These are phyloP conservation scores for Nitzschia sp. DNA, from an alignment of 108 stramenopile genomes.

Conservation along the genomic window DNA sequence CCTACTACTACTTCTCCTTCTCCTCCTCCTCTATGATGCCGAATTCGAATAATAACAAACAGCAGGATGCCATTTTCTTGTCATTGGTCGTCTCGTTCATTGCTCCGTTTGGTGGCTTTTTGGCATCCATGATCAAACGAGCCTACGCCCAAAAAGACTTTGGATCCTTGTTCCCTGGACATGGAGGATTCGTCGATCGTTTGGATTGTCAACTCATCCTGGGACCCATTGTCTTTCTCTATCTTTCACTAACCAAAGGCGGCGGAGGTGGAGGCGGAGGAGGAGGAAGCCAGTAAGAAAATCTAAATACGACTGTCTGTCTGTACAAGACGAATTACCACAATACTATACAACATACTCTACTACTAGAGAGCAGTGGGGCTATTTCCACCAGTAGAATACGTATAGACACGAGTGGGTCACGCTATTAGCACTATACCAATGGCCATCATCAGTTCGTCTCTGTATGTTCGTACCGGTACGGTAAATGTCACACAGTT, in stretches of 20 bases:
- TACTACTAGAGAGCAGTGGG: too few species aligned
- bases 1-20: conserved; percentile 5
- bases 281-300: neutral
- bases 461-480: too few species aligned
- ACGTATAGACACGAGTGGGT: too few species aligned
- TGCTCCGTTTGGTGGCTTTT: conserved; percentile 95
- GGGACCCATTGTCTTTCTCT: conserved; percentile 87
- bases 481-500: too few species aligned
- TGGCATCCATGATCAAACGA: conserved; percentile 93
- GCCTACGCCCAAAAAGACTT: conserved; percentile 95
- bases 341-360: too few species aligned
- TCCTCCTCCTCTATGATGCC: too few species aligned
- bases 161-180: conserved; percentile 86
- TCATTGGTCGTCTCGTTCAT: conserved; percentile 81
- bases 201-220: conserved; percentile 96
- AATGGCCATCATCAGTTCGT: too few species aligned
- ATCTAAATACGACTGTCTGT: neutral
- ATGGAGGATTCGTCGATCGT: conserved; percentile 95
- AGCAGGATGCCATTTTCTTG: conserved; percentile 28
- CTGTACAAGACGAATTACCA: too few species aligned
- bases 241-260: conserved; percentile 10
- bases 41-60: too few species aligned
- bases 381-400: too few species aligned
- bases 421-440: too few species aligned
- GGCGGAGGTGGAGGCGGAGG: neutral